Base-by-base conservation (phyloP, 2,329 filamentous ascomycete genomes). In the Paracorniculantispora psalliotae region DNA sequence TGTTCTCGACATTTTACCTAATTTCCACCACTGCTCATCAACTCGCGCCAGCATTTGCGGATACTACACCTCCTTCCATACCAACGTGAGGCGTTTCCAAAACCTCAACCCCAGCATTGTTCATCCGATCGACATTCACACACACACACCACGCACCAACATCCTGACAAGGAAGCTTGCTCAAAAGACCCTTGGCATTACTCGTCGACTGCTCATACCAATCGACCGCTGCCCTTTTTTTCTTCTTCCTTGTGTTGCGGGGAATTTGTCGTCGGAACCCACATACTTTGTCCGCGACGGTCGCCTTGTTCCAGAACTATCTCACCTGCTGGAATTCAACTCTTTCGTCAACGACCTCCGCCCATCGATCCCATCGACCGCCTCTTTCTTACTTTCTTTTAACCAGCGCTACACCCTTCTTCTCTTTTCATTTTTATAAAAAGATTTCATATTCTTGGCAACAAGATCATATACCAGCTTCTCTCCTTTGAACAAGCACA, bases 301-400 rank as follows among this genome's bases (percentile, higher is more conserved):
- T 7, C 19, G 44, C 43, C 54, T 57, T 57, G 54, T 57, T 50
- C 54, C 54, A 57, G 35, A 57, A 41, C 3, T n/a, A 57, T 57
- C 54, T 57, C 54, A 57, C 46, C 33, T 9, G 19, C n/a, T 57
- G 54, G 54, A 57, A 57, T 57, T 50, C 54, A 49, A 41, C 44
- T 23, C 9, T 25, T 26, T 54, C 51, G 37, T 53, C 50, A 46
- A 21, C 51, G 37, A 44, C 51, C 44, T 43, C 19, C 12, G 19
- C 39, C 39, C 25, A 26, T 17, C 2, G 25, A 17, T 12, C 4
- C 9, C 26, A 5, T 35, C 28, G 3, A 9, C 28, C 17, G 23
- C 44, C 25, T 19, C 19, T 28, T 8, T 28, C 33, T 33, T 19
- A 25, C n/a, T 23, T 37, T 44, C 26, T 46, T 51, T 37, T 51